phyloP scores from a whole-genome alignment of 805 yeast genomes.

The Myxozyma nipponensis region DNA sequence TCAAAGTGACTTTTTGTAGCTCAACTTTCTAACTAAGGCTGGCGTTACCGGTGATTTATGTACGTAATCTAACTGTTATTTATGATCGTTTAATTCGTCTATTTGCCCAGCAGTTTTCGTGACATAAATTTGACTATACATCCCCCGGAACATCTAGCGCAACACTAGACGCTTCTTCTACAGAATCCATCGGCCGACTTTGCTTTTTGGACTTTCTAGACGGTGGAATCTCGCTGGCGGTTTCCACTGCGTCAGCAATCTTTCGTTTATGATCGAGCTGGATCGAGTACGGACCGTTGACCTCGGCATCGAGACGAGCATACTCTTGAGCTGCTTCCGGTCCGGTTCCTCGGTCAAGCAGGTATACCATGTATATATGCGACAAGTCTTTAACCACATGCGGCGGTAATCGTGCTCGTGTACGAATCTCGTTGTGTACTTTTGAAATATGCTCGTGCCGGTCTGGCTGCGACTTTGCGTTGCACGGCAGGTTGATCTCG shows the following conservation, averaged over 20 bases:
- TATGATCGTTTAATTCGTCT: background rate
- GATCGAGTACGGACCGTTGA: slow-evolving; percentile 28
- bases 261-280: slow-evolving; percentile 19
- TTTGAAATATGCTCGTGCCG: slow-evolving; percentile 12
- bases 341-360: slow-evolving; percentile 27
- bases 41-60: background rate
- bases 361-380: slow-evolving; percentile 30
- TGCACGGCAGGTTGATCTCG: slow-evolving; percentile 31
- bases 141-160: slow-evolving; percentile 16
- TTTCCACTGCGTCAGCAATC: slow-evolving; percentile 13
- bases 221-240: slow-evolving; percentile 1
- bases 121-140: no score
- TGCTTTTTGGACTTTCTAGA: background rate
- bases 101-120: background rate
- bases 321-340: slow-evolving; percentile 27
- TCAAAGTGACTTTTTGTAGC: slow-evolving; percentile 49
- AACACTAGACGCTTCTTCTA: slow-evolving; percentile 12
- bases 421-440: slow-evolving; percentile 24
- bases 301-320: slow-evolving; percentile 26
- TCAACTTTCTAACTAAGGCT: background rate
- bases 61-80: background rate
- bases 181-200: slow-evolving; percentile 7
- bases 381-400: slow-evolving; percentile 32
- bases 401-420: slow-evolving; percentile 32
- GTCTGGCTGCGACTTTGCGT: slow-evolving; percentile 10